Evolutionary conservation across 78 protist genomes (phyloP), one percentile per base, ranked within the genome.

Genomic region (Guillardia theta): DNA sequence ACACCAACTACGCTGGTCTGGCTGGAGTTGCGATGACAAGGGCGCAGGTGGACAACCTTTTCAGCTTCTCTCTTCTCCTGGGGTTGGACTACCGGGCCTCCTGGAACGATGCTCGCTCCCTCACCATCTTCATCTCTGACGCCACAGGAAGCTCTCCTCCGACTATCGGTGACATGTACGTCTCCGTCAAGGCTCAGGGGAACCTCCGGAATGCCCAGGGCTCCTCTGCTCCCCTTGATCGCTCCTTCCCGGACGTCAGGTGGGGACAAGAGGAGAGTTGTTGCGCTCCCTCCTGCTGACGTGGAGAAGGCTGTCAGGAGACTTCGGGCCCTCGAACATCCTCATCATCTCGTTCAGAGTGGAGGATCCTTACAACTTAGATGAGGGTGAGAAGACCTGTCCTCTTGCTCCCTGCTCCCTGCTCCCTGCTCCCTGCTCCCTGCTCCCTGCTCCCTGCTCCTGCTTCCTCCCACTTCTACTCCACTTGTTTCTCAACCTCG

Each of bases 301-400:
- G 6, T 58, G 70, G 70, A 58, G 70, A 36, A 70, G 41, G 83
- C 41, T 70, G 83, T 36, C 41, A 8, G 90, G 90, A 15, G 48
- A 78, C 90, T 78, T 78, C 33, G 90, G 90, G 12, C 90, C 90
- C 45, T 43, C 53, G 33, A 78, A 78, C 48, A 36, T 78, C 48
- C 24, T 78, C 48, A 78, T 78, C 21, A 36, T n/a, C 18, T 46
- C 39, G 53, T 36, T 78, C 48, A 22, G 39, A 6, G 90, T 50
- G 15, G 83, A 70, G 36, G 83, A 70, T 24, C 83, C 83, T 43
- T 24, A 22, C 83, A 70, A 70, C 41, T 43, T 70, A 15, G 83
- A 24, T 58, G n/a, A n/a, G n/a, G n/a, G n/a, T n/a, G n/a, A n/a
- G n/a, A n/a, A n/a, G n/a, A n/a, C n/a, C n/a, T n/a, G n/a, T n/a